These are phyloP conservation scores for Neobulgaria alba DNA, from an alignment of 2,329 filamentous ascomycete genomes.

Conservation along the genomic window DNA sequence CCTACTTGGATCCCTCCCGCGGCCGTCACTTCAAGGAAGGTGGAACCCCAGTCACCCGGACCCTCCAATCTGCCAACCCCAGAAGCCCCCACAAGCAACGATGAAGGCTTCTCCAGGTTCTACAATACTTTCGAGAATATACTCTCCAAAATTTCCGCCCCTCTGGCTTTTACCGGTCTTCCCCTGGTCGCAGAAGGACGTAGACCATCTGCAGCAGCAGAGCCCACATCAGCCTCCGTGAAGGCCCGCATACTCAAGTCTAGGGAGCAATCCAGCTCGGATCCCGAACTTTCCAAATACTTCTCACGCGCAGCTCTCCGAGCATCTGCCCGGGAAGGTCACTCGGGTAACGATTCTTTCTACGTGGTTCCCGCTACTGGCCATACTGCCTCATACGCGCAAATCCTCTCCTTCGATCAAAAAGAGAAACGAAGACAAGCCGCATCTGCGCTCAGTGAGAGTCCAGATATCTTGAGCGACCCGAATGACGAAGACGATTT, in stretches of 20 bases:
- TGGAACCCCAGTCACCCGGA: constrained; percentile 21
- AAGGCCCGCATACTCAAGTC: constrained; percentile 20
- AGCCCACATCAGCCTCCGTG: constrained; percentile 32
- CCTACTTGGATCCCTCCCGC: constrained; percentile 45
- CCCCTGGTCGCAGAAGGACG: constrained; percentile 55
- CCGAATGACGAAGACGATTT: constrained; percentile 76
- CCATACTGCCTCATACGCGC: constrained; percentile 87
- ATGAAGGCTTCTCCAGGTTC: constrained; percentile 82
- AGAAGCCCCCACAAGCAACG: constrained; percentile 29
- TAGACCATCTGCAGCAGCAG: constrained; percentile 26
- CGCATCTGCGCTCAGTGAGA: constrained; percentile 37
- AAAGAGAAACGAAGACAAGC: constrained; percentile 55
- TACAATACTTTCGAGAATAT: constrained; percentile 87
- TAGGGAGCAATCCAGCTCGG: constrained; percentile 32
- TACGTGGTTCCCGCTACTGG: constrained; percentile 91
- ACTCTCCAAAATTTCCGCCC: constrained; percentile 81
- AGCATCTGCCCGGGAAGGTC: constrained; percentile 63
- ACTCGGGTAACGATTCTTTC: constrained; percentile 65
- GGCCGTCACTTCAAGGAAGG: constrained; percentile 24
- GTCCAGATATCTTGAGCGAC: constrained; percentile 31
- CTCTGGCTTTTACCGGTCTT: constrained; percentile 85
- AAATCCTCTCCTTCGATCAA: constrained; percentile 66
- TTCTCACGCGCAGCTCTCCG: constrained; percentile 80
- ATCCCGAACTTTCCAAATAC: constrained; percentile 72
- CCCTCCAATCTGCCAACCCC: constrained; percentile 29